Evolutionary conservation across 2,329 filamentous ascomycete species (phyloP), one percentile per base, ranked within the genome.

Genomic region (Didymellaceae sp.): DNA sequence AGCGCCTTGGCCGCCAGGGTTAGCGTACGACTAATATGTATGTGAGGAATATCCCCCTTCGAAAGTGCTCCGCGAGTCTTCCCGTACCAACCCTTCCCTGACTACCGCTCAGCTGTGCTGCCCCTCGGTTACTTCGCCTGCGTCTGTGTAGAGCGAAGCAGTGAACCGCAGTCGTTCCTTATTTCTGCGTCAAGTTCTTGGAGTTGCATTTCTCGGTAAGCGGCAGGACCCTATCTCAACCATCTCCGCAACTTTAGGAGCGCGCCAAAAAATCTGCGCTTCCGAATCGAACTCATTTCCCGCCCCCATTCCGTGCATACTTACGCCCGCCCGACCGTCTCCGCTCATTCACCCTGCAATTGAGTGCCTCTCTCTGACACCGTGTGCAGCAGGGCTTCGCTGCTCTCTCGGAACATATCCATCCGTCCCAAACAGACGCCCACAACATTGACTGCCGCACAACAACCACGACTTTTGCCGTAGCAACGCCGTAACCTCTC

Each of bases 201-300:
- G 42, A 42, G 32, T 53, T 42, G 45, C 59, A 45, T 55, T 58
- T 60, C 62, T 67, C 63, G 67, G 67, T 71, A 71, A 70, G 67
- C 68, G 58, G 61, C 64, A 58, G 52, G 31, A 48, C 49, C 55
- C 49, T 34, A 44, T 54, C 55, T 41, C 48, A 40, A 52, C 53
- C 58, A 59, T 62, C 50, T 70, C 63, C 61, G 61, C 67, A 47
- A 60, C 58, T 42, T 45, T 39, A 49, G 40, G 45, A 50, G 57
- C 65, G 54, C 60, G 62, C 61, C 62, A 68, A 70, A 71, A 71
- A 67, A 55, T 70, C 68, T 70, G 65, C 64, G 59, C 59, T 56
- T 49, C 58, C 56, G 56, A 46, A 41, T 60, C 61, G 56, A 48
- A 52, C 55, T 64, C 60, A 66, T 65, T 66, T 65, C 61, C 57